Evolutionary conservation across 1,284 basidiomycete genomes (phyloP).

Genomic region (Cerioporus squamosus): DNA sequence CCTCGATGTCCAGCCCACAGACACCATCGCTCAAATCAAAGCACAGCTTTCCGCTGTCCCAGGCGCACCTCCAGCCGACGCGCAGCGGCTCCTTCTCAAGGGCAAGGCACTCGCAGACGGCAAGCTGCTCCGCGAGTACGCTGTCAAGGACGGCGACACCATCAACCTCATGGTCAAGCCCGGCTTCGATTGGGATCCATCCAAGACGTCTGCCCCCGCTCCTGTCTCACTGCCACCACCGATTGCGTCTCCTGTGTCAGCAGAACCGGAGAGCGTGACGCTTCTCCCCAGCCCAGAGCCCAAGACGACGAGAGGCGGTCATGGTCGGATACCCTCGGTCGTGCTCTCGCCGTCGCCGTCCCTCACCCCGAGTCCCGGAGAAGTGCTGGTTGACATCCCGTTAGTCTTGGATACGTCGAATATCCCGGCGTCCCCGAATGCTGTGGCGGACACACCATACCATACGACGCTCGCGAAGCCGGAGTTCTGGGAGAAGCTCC

Average conservation of each 20-base stretch:
- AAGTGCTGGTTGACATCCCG: conserved; percentile 63
- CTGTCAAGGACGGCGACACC: conserved; percentile 76
- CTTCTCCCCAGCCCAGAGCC: conserved; percentile 31
- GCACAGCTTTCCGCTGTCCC: conserved; percentile 64
- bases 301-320: conserved; percentile 36
- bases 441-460: conserved; percentile 53
- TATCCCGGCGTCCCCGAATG: conserved; percentile 47
- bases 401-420: conserved; percentile 63
- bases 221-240: conserved; percentile 20
- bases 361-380: conserved; percentile 40
- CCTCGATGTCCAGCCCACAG: conserved; percentile 74
- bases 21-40: conserved; percentile 83
- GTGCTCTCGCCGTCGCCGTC: conserved; percentile 77
- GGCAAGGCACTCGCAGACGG: conserved; percentile 88
- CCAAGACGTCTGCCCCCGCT: conserved; percentile 33
- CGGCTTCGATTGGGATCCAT: conserved; percentile 68
- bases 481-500: conserved; percentile 77
- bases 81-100: conserved; percentile 83
- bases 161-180: conserved; percentile 87
- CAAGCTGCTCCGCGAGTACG: conserved; percentile 89
- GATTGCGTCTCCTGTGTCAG: conserved; percentile 24
- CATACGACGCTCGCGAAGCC: conserved; percentile 73
- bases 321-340: conserved; percentile 73
- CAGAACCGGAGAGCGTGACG: conserved; percentile 21
- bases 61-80: conserved; percentile 70